These are phyloP conservation scores for Silene noctiflora DNA, from an alignment of 179 eudicot genomes.

Conservation along the genomic window DNA sequence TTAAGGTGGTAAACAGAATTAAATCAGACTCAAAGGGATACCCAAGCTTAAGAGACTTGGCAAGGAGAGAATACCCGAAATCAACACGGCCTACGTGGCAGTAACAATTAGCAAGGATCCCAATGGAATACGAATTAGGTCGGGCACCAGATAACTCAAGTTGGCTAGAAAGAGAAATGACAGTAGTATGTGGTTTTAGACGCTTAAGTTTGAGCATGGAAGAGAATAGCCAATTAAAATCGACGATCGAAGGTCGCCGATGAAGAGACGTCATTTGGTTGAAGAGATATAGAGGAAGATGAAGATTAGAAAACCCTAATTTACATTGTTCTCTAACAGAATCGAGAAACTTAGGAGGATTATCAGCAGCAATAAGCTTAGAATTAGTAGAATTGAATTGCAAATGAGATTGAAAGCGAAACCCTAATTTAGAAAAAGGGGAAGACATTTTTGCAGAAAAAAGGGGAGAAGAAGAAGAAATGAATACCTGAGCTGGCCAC, in stretches of 20 bases:
- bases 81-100: background rate
- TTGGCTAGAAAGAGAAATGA: background rate
- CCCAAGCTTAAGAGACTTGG: slow-evolving; percentile 19
- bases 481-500: no score
- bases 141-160: background rate
- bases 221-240: background rate
- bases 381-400: no score
- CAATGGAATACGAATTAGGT: background rate
- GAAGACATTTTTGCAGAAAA: no score
- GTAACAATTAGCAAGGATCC: background rate
- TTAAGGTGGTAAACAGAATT: slow-evolving; percentile 6
- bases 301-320: background rate
- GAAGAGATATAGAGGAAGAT: background rate
- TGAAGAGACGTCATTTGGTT: background rate
- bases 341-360: background rate
- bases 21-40: background rate
- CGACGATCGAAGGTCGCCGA: background rate
- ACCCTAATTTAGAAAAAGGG: no score
- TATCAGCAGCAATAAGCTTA: no score
- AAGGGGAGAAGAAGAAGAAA: no score
- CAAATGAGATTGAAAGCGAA: no score
- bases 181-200: background rate
- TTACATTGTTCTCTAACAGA: background rate
- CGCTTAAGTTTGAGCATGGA: background rate
- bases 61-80: slow-evolving; percentile 20